Percentiles rank a stretch among this genome's conserved stretches.
Evolutionary conservation across 1,284 basidiomycete genomes (phyloP).

Genomic region (Cryptococcus sp.): DNA sequence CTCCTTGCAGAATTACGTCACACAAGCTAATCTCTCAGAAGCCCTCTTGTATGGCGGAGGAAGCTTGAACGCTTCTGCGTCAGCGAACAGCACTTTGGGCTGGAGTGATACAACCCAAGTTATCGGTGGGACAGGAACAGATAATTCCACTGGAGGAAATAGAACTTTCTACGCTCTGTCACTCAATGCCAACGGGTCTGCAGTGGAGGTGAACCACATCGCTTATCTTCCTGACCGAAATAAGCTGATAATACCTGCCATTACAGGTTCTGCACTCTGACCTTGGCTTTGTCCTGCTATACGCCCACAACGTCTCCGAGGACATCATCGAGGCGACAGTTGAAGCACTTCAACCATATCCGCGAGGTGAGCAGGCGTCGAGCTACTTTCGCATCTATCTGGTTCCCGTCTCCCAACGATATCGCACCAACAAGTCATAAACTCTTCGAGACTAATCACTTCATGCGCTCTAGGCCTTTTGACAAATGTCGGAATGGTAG

Average conservation of each 20-base stretch:
- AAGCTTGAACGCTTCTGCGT: neutral
- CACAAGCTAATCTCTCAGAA: constrained; percentile 20
- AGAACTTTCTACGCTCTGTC: constrained; percentile 52
- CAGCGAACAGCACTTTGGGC: neutral
- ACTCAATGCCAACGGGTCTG: constrained; percentile 41
- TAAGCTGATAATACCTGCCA: neutral
- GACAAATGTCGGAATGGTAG: constrained; percentile 57
- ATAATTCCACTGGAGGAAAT: constrained; percentile 1
- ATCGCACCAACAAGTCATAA: neutral
- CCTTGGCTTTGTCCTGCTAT: constrained; percentile 54
- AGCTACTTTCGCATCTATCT: too few relatives aligned
- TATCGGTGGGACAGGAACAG: constrained; percentile 11
- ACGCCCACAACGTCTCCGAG: constrained; percentile 46
- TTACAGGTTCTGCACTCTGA: constrained; percentile 52
- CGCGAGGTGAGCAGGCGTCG: constrained; percentile 39
- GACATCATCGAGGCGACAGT: constrained; percentile 50
- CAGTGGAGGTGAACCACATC: constrained; percentile 40
- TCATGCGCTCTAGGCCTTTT: constrained; percentile 44
- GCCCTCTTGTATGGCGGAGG: constrained; percentile 18
- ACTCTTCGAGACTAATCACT: neutral
- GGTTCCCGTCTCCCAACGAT: neutral
- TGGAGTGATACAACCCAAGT: constrained; percentile 16
- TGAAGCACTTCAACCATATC: constrained; percentile 55
- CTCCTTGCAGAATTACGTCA: constrained; percentile 55
- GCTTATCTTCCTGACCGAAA: too few relatives aligned